phyloP scores from a whole-genome alignment of 805 yeast genomes.

The Wickerhamomyces ciferrii region DNA sequence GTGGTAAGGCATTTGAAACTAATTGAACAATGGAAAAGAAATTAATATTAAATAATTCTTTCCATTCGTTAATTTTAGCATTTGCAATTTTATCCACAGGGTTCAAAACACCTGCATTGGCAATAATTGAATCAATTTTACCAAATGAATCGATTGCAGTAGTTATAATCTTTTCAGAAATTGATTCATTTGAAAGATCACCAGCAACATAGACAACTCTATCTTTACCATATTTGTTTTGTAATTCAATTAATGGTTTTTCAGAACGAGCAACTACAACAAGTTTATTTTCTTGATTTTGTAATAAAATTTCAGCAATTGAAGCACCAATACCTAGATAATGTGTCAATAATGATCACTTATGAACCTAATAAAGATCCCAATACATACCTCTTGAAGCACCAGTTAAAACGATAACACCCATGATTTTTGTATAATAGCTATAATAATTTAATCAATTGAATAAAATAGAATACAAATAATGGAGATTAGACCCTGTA shows the following conservation, averaged over 20 bases:
- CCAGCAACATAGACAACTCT: constrained; percentile 51
- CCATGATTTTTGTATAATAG: too few relatives aligned
- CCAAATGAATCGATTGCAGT: constrained; percentile 48
- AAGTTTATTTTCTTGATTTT: constrained; percentile 34
- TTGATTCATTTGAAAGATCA: constrained; percentile 46
- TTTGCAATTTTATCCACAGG: constrained; percentile 59
- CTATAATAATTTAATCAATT: too few relatives aligned
- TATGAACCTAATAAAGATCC: neutral
- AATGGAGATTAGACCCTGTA: too few relatives aligned
- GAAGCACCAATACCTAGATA: constrained; percentile 72
- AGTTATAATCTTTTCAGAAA: constrained; percentile 33
- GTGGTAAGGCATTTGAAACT: constrained; percentile 49
- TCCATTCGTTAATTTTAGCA: constrained; percentile 58
- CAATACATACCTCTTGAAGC: constrained; percentile 48
- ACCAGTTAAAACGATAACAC: constrained; percentile 46
- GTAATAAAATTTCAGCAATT: constrained; percentile 48
- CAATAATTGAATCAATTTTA: constrained; percentile 54
- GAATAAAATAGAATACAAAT: too few relatives aligned
- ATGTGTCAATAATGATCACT: constrained; percentile 32
- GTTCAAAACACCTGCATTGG: constrained; percentile 80
- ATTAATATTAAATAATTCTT: constrained; percentile 63
- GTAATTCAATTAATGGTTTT: constrained; percentile 37
- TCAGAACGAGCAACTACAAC: constrained; percentile 72
- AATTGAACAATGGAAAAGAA: constrained; percentile 69
- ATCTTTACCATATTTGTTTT: constrained; percentile 37